Evolutionary conservation across 257 asterid genomes (phyloP).

Genomic region (Capsicum chinense): DNA sequence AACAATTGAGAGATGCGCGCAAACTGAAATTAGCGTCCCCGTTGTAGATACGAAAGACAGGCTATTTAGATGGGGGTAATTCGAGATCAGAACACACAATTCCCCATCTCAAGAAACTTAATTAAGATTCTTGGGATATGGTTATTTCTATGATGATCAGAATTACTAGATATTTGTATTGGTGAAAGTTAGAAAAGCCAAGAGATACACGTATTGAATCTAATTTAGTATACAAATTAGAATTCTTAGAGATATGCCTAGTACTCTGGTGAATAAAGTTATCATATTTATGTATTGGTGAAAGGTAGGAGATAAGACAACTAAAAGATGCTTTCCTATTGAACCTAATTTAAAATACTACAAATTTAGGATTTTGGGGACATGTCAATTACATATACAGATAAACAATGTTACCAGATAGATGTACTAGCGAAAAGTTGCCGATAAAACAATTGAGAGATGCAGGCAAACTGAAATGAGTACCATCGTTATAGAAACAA

Average conservation of each 20-base stretch:
- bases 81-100: conserved; percentile 35
- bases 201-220: neutral
- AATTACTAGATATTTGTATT: too few relatives aligned
- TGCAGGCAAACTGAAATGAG: neutral
- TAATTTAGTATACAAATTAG: neutral
- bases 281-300: neutral
- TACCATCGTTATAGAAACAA: too few relatives aligned
- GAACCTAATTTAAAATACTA: neutral
- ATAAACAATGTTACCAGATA: neutral
- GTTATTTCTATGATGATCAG: neutral
- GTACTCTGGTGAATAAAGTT: neutral
- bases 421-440: neutral
- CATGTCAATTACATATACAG: too few relatives aligned
- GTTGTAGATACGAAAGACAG: too few relatives aligned
- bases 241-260: neutral
- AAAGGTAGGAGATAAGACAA: neutral
- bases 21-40: too few relatives aligned
- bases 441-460: neutral
- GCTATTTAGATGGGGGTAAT: too few relatives aligned
- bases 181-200: neutral
- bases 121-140: neutral
- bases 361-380: neutral
- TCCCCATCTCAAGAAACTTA: conserved; percentile 43
- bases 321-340: too few relatives aligned
- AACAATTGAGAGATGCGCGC: too few relatives aligned